Evolutionary conservation across 2,329 filamentous ascomycete genomes (phyloP).

Genomic region (Ceratocystis colombiana): DNA sequence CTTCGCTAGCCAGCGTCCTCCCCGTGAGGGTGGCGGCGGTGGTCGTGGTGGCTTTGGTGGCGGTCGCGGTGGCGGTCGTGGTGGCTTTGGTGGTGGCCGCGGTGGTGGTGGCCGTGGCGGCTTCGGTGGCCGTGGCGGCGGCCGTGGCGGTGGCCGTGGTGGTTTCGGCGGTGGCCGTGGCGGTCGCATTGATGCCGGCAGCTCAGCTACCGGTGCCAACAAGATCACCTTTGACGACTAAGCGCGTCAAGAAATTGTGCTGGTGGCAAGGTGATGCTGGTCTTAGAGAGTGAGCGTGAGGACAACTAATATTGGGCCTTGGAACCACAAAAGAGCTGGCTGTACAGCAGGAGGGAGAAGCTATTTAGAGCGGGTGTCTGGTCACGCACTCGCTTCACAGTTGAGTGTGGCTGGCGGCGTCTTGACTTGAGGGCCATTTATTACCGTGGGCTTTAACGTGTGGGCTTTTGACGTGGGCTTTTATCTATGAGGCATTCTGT

Average conservation of each 20-base stretch:
- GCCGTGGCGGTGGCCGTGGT: conserved; percentile 39
- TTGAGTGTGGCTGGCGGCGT: conserved; percentile 9
- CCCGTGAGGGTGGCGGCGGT: conserved; percentile 44
- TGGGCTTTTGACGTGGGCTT: conserved; percentile 21
- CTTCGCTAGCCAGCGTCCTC: conserved; percentile 60
- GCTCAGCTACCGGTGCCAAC: conserved; percentile 48
- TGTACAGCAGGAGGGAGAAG: not conserved
- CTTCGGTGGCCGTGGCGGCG: conserved; percentile 42
- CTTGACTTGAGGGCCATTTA: conserved; percentile 18
- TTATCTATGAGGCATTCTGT: conserved; percentile 26
- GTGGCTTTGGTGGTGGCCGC: conserved; percentile 41
- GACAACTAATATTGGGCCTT: not conserved
- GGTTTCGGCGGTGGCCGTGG: conserved; percentile 37
- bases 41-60: conserved; percentile 43
- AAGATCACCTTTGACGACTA: conserved; percentile 59
- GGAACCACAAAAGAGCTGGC: not conserved
- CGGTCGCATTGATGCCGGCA: conserved; percentile 28
- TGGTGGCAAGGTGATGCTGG: too few relatives aligned
- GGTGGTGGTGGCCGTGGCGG: conserved; percentile 37
- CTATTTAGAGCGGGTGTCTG: not conserved
- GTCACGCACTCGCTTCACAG: not conserved
- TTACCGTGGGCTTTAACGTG: conserved; percentile 25
- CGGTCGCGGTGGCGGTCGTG: conserved; percentile 35
- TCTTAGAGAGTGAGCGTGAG: not conserved
- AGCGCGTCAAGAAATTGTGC: conserved; percentile 11